These are phyloP conservation scores for Auricularia auricula-judae DNA, from an alignment of 768 basidiomycete species.

Conservation along the genomic window DNA sequence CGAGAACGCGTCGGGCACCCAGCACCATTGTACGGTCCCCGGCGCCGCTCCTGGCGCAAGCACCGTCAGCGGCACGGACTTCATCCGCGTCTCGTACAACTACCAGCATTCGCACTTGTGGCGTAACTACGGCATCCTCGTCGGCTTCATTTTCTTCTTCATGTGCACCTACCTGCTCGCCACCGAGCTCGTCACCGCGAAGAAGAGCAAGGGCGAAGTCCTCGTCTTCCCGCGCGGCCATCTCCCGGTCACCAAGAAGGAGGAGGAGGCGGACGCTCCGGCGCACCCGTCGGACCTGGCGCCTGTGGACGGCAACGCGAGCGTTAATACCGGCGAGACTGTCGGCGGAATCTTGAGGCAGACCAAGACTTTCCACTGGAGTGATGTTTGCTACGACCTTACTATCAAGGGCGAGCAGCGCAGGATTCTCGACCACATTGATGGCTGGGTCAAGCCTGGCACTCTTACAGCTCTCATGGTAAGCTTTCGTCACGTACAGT, in stretches of 20 bases:
- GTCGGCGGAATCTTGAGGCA: slow-evolving; percentile 5
- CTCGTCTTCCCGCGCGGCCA: slow-evolving; percentile 22
- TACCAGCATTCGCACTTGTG: slow-evolving; percentile 44
- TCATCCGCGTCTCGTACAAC: slow-evolving; percentile 33
- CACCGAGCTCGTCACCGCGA: slow-evolving; percentile 44
- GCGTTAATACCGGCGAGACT: slow-evolving; percentile 16
- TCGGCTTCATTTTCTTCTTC: slow-evolving; percentile 64
- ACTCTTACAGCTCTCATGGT: slow-evolving; percentile 72
- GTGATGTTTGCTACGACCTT: slow-evolving; percentile 30
- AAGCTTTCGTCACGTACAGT: slow-evolving; percentile 17
- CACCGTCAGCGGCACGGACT: slow-evolving; percentile 23
- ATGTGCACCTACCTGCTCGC: slow-evolving; percentile 50
- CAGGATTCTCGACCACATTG: slow-evolving; percentile 31
- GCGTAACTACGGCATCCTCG: slow-evolving; percentile 59
- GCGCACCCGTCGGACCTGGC: slow-evolving; percentile 13
- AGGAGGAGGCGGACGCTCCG: slow-evolving; percentile 13
- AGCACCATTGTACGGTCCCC: slow-evolving; percentile 6
- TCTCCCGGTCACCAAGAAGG: slow-evolving; percentile 18
- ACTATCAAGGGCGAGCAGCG: slow-evolving; percentile 15
- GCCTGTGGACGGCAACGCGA: slow-evolving; percentile 20
- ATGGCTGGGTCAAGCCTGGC: slow-evolving; percentile 40
- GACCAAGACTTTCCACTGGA: slow-evolving; percentile 36
- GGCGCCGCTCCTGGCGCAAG: slow-evolving; percentile 17
- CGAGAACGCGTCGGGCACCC: background rate
- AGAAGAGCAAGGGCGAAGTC: slow-evolving; percentile 41